These are phyloP conservation scores for Xylariaceae sp. DNA, from an alignment of 2,329 filamentous ascomycete species.

Conservation along the genomic window DNA sequence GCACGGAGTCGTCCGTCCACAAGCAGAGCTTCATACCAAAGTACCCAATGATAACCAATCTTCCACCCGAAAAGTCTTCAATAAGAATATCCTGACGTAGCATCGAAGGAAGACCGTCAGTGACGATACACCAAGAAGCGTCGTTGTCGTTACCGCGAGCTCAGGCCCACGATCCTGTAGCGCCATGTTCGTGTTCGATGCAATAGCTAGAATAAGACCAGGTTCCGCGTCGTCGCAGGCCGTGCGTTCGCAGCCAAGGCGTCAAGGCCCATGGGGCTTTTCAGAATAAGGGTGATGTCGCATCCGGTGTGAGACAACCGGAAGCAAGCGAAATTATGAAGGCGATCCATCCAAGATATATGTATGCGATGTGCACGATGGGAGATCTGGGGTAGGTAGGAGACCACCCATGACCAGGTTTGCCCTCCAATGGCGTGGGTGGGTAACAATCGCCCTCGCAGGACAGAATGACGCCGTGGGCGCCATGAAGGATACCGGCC, in stretches of 20 bases:
- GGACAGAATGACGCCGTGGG: neutral
- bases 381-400: slow-evolving; percentile 1
- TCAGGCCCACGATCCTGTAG: slow-evolving; percentile 20
- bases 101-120: slow-evolving; percentile 22
- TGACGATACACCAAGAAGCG: slow-evolving; percentile 15
- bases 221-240: neutral
- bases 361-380: slow-evolving; percentile 4
- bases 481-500: no score
- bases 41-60: slow-evolving; percentile 22
- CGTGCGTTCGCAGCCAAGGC: neutral
- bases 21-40: slow-evolving; percentile 12
- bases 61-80: slow-evolving; percentile 21
- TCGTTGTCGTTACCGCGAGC: slow-evolving; percentile 12
- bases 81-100: slow-evolving; percentile 20
- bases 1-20: neutral
- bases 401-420: neutral
- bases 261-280: neutral
- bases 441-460: neutral
- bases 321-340: slow-evolving; percentile 7
- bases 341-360: neutral
- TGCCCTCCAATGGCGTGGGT: neutral
- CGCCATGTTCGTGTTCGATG: slow-evolving; percentile 7
- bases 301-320: slow-evolving; percentile 2
- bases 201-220: no score
- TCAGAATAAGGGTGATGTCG: slow-evolving; percentile 1